A percentile compares a stretch with the other conserved stretches of the same genome.
phyloP scores from a whole-genome alignment of 2,329 filamentous ascomycete species.

The Alternaria sp. region DNA sequence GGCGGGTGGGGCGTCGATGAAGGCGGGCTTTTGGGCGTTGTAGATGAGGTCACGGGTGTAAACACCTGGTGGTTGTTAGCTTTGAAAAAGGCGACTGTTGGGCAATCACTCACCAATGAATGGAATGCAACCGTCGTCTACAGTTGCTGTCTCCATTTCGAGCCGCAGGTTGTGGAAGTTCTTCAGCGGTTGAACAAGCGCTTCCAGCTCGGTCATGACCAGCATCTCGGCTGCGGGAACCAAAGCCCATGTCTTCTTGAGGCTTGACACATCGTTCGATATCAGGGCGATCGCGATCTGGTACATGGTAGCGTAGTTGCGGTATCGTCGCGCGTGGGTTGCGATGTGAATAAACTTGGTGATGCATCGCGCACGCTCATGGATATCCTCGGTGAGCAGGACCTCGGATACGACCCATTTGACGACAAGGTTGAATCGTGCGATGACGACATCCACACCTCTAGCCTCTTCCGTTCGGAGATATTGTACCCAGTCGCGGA shows the following conservation, averaged over 20 bases:
- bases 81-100: not conserved
- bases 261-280: conserved; percentile 72
- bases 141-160: conserved; percentile 75
- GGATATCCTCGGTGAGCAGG: conserved; percentile 72
- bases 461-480: conserved; percentile 73
- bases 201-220: conserved; percentile 72
- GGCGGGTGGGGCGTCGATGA: conserved; percentile 70
- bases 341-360: conserved; percentile 86
- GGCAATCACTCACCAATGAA: conserved; percentile 70
- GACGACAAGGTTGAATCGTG: conserved; percentile 86
- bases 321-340: conserved; percentile 73
- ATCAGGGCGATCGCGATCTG: conserved; percentile 80
- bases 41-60: conserved; percentile 86
- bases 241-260: conserved; percentile 73
- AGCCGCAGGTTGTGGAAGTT: conserved; percentile 79
- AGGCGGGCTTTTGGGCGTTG: conserved; percentile 78
- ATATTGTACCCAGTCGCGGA: conserved; percentile 83
- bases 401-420: conserved; percentile 86
- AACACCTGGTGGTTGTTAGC: conserved; percentile 53
- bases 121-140: conserved; percentile 77
- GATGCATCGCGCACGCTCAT: conserved; percentile 77
- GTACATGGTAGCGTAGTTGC: conserved; percentile 84
- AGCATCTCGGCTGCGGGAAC: conserved; percentile 70
- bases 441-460: conserved; percentile 83
- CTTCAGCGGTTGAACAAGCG: conserved; percentile 74